Percentiles rank a stretch among this genome's conserved stretches.
Conservation (phyloP, 148 eudicot genomes). For the Rhododendron henanense region DNA sequence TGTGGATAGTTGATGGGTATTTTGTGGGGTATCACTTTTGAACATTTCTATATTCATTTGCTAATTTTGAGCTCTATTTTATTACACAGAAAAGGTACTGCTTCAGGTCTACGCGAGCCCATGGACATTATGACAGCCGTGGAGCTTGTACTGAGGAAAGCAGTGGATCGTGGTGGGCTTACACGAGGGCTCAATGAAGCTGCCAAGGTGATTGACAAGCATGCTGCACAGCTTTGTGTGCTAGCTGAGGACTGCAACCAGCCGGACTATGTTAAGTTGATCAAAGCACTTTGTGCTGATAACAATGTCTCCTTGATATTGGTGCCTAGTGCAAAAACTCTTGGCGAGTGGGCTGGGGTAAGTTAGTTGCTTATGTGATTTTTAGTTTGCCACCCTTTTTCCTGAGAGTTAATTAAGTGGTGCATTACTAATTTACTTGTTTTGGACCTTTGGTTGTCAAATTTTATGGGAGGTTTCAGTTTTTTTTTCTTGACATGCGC, state of each 20-base stretch:
- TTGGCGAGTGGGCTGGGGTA: slow-evolving; percentile 50
- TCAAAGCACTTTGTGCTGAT: slow-evolving; percentile 40
- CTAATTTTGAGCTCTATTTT: background rate
- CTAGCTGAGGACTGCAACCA: slow-evolving; percentile 47
- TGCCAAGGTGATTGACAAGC: slow-evolving; percentile 42
- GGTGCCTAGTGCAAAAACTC: slow-evolving; percentile 37
- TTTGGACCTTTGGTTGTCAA: background rate
- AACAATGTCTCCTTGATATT: slow-evolving; percentile 38
- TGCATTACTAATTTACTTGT: background rate
- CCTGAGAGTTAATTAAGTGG: background rate
- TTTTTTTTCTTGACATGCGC: background rate
- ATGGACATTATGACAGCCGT: slow-evolving; percentile 39
- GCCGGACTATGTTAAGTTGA: slow-evolving; percentile 37
- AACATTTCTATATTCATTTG: background rate
- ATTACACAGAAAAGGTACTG: slow-evolving; percentile 5
- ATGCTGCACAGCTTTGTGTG: slow-evolving; percentile 44
- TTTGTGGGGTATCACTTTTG: background rate
- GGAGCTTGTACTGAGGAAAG: slow-evolving; percentile 38
- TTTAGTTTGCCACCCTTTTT: background rate
- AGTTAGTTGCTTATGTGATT: slow-evolving; percentile 4
- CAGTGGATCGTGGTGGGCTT: slow-evolving; percentile 33
- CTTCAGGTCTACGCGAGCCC: slow-evolving; percentile 36
- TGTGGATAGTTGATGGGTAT: background rate
- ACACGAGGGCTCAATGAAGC: slow-evolving; percentile 44
- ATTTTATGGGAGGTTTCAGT: background rate